Base-by-base conservation (phyloP, 352 stramenopile species). In the Thraustochytrium sp. region DNA sequence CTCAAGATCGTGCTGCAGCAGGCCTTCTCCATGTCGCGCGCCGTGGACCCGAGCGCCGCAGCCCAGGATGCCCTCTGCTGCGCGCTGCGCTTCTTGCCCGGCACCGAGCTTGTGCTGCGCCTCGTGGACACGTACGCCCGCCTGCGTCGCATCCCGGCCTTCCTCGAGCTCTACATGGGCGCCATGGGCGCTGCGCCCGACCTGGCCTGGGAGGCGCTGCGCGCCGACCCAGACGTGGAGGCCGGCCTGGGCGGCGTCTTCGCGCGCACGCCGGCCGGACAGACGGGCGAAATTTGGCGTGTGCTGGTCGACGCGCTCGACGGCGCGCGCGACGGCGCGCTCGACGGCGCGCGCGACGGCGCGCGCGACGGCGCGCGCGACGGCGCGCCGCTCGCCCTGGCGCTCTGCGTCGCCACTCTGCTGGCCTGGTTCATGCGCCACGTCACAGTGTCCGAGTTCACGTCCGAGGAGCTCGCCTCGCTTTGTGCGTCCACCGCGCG, bases 351-450 rank as follows among this genome's bases (percentile, higher is more conserved):
- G 34, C 13, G 31, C 21, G 34, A 49, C 31, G 34, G 31, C 21
- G n/a, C 13, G 13, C 21, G n/a, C 31, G 18, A 23, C 31, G 59
- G n/a, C 23, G 59, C 31, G n/a, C 9, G 23, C 46, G 40, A 77
- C 38, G 31, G 21, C 23, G 18, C 13, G 13, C 34, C 31, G 21
- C 1, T 31, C 21, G 37, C 18, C 40, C 8, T 31, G 16, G 34
- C 13, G 26, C n/a, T 61, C 37, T 77, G 42, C 34, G 36, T 77
- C 46, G 42, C 46, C 46, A 77, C 65, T 16, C 49, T 77, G 8
- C 64, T 77, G 9, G 36, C 40, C 36, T 62, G 65, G 65, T 62
- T 77, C 46, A 77, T 55, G 42, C 49, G 65, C 29, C 64, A 62
- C 34, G 65, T 62, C 9, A 77, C 42, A 8, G 59, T 72, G 29